phyloP scores from a whole-genome alignment of 2,329 filamentous ascomycete species.

The Colletotrichum phormii region DNA sequence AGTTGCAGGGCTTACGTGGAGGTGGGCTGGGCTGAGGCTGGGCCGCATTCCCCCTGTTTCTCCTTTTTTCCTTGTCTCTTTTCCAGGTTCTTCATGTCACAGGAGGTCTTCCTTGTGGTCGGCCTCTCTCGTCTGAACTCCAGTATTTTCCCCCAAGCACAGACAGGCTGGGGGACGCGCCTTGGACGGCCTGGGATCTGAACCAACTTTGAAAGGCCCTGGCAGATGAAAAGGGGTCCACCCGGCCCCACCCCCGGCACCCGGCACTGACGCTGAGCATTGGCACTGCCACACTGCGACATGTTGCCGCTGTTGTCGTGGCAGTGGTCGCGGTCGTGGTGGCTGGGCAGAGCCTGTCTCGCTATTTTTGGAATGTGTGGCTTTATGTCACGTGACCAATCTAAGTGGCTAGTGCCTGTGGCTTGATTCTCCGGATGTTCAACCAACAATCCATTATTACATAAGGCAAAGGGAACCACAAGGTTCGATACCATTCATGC shows the following conservation, averaged over 20 bases:
- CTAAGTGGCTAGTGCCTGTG: background rate
- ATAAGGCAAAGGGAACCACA: no score
- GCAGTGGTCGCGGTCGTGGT: background rate
- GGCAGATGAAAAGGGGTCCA: slow-evolving; percentile 24
- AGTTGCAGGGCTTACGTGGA: slow-evolving; percentile 28
- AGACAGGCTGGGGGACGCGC: slow-evolving; percentile 3
- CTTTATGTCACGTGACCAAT: accelerated
- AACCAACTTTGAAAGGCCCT: slow-evolving; percentile 11
- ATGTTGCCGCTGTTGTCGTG: slow-evolving; percentile 16
- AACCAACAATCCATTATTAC: background rate
- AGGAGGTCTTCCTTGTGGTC: background rate
- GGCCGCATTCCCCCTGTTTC: slow-evolving; percentile 26
- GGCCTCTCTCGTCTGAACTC: slow-evolving; percentile 14
- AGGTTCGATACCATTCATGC: background rate
- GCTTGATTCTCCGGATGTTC: background rate
- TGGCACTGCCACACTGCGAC: slow-evolving; percentile 24
- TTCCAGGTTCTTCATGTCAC: background rate
- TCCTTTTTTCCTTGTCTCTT: background rate
- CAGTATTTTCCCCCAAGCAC: slow-evolving; percentile 6
- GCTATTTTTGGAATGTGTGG: slow-evolving; percentile 6
- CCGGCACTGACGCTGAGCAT: slow-evolving; percentile 3
- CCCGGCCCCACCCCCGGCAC: slow-evolving; percentile 9
- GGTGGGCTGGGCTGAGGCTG: slow-evolving; percentile 34
- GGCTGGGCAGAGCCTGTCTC: background rate
- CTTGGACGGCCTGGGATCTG: background rate